Evolutionary conservation across 441 rosid species (phyloP).

Genomic region (Bruguiera hainesii): DNA sequence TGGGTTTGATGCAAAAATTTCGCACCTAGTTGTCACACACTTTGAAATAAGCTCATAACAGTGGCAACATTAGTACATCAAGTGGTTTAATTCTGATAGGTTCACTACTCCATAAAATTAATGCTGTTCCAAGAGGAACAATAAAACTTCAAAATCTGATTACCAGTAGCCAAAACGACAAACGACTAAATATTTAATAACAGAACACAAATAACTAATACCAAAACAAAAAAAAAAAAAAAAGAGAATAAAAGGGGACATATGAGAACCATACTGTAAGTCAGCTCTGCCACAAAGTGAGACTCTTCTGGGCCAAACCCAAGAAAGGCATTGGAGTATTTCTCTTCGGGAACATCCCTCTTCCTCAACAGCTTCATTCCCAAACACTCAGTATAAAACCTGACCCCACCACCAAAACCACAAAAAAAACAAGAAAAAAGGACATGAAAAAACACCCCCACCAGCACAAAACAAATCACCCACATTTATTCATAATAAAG

Average conservation of each 20-base stretch:
- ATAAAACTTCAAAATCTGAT: no score
- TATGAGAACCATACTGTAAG: slow-evolving; percentile 55
- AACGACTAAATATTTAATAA: neutral
- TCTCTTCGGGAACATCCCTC: slow-evolving; percentile 93
- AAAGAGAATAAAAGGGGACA: neutral
- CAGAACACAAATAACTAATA: neutral
- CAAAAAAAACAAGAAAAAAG: neutral
- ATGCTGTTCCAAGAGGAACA: no score
- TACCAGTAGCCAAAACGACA: no score
- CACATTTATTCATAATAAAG: neutral
- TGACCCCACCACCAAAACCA: slow-evolving; percentile 15
- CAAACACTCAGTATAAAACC: slow-evolving; percentile 93
- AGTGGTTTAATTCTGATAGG: no score
- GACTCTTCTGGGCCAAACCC: slow-evolving; percentile 87
- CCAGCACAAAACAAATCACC: neutral
- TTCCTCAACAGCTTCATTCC: slow-evolving; percentile 93
- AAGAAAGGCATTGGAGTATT: slow-evolving; percentile 89
- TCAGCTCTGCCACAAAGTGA: slow-evolving; percentile 78
- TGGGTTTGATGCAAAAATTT: no score
- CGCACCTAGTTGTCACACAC: no score
- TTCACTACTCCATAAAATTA: no score
- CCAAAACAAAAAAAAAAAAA: neutral
- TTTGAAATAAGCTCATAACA: no score
- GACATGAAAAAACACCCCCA: neutral
- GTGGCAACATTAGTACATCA: no score